Conservation (phyloP, 768 basidiomycete species). For the Boletellus emodensis region DNA sequence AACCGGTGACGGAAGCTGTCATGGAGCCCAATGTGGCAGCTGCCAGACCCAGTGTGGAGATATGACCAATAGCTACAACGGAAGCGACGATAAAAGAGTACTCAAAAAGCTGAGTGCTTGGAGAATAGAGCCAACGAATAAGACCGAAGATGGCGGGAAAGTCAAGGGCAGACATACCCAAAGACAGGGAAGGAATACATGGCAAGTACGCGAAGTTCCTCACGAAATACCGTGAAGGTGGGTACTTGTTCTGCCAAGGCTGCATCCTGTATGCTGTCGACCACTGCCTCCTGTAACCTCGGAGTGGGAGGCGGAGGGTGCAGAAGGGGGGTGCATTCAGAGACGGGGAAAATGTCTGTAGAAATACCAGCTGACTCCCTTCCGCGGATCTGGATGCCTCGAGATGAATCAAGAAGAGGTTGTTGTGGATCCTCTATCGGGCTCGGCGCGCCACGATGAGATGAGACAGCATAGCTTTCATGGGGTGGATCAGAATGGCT, state of each 20-base stretch:
- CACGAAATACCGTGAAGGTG: conserved; percentile 40
- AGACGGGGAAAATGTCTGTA: background rate
- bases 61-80: conserved; percentile 84
- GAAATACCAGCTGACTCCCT: background rate
- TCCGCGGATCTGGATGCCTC: conserved; percentile 16
- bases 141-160: background rate
- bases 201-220: conserved; percentile 56
- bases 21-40: conserved; percentile 73
- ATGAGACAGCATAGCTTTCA: conserved; percentile 62
- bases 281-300: conserved; percentile 51
- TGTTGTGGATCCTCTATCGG: background rate
- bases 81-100: conserved; percentile 82
- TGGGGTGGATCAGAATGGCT: conserved; percentile 38
- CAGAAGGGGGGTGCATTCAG: conserved; percentile 60
- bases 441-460: conserved; percentile 40
- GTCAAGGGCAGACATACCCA: conserved; percentile 43
- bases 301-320: conserved; percentile 44
- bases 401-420: conserved; percentile 11
- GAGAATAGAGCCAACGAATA: background rate
- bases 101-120: conserved; percentile 75
- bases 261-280: conserved; percentile 11
- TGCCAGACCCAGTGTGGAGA: conserved; percentile 86
- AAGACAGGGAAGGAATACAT: conserved; percentile 71
- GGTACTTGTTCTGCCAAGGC: conserved; percentile 15
- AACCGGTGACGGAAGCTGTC: conserved; percentile 56